phyloP scores from a whole-genome alignment of 1,284 basidiomycete genomes.

The Takashimella tepidaria region DNA sequence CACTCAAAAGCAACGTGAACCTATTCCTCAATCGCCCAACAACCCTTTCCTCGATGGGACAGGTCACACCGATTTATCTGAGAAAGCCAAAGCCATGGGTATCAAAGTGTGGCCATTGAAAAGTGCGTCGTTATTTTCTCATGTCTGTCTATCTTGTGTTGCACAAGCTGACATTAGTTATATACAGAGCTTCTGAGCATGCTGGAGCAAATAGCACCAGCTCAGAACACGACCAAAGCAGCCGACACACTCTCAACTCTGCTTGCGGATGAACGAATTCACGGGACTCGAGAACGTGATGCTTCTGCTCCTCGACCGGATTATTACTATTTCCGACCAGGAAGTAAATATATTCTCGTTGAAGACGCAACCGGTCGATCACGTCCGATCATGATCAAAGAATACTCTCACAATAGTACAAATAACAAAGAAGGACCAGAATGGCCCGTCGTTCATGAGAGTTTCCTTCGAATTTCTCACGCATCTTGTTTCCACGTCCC shows the following conservation, averaged over 20 bases:
- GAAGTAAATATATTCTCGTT: conserved; percentile 75
- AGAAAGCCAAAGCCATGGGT: conserved; percentile 68
- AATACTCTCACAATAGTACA: conserved; percentile 52
- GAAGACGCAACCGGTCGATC: conserved; percentile 80
- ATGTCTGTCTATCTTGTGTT: conserved; percentile 3
- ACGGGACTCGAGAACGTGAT: conserved; percentile 87
- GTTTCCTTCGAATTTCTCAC: conserved; percentile 41
- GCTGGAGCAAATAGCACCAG: conserved; percentile 51
- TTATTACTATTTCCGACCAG: conserved; percentile 79
- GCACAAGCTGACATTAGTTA: conserved; percentile 5
- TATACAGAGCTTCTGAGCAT: conserved; percentile 34
- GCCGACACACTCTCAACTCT: conserved; percentile 53
- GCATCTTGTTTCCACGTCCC: conserved; percentile 19
- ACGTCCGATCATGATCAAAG: conserved; percentile 54
- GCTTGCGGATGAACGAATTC: conserved; percentile 78
- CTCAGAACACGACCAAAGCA: conserved; percentile 16
- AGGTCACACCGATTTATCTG: conserved; percentile 57
- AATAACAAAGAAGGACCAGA: conserved; percentile 42
- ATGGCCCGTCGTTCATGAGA: conserved; percentile 53
- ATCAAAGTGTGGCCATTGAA: conserved; percentile 85
- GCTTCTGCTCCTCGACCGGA: conserved; percentile 79
- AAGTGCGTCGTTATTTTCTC: conserved; percentile 57
- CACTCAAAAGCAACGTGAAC: conserved; percentile 13
- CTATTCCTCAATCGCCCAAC: conserved; percentile 21
- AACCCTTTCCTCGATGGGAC: conserved; percentile 45